Evolutionary conservation across 108 stramenopile genomes (phyloP).

Genomic region (Skeletonema grethae): DNA sequence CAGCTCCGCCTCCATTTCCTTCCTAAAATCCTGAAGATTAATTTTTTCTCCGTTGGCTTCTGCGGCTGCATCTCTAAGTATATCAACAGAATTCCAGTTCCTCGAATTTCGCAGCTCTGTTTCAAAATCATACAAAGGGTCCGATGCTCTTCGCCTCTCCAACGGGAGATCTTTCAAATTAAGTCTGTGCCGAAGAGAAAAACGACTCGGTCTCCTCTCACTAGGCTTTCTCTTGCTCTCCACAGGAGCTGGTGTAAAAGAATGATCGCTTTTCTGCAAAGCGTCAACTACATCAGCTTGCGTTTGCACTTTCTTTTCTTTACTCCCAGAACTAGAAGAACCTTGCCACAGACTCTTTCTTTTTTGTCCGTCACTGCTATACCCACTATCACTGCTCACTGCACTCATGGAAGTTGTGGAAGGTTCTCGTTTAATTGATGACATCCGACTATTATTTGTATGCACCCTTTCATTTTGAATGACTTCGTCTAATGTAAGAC

Average conservation of each 20-base stretch:
- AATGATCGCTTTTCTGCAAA: not conserved
- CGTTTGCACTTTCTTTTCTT: not conserved
- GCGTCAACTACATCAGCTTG: not conserved
- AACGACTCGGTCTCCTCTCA: not conserved
- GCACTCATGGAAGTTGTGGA: not conserved
- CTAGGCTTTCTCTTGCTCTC: not conserved
- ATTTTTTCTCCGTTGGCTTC: conserved; percentile 6
- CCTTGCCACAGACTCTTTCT: not conserved
- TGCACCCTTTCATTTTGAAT: not conserved
- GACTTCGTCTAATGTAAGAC: not conserved
- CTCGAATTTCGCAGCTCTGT: not conserved
- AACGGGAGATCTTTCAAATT: not conserved
- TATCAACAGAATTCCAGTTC: not conserved
- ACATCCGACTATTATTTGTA: not conserved
- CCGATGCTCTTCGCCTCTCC: not conserved
- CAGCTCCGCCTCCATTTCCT: not conserved
- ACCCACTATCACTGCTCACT: conserved; percentile 1
- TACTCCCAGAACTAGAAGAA: not conserved
- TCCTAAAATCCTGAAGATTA: not conserved
- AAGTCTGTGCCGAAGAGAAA: not conserved
- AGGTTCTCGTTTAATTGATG: not conserved
- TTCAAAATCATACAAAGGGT: not conserved
- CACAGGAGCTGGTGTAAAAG: not conserved
- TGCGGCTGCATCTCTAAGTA: conserved; percentile 6
- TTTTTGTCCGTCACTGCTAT: not conserved